Evolutionary conservation across 2,329 filamentous ascomycete genomes (phyloP), one percentile per base, ranked within the genome.

Genomic region (Blastomyces silverae): DNA sequence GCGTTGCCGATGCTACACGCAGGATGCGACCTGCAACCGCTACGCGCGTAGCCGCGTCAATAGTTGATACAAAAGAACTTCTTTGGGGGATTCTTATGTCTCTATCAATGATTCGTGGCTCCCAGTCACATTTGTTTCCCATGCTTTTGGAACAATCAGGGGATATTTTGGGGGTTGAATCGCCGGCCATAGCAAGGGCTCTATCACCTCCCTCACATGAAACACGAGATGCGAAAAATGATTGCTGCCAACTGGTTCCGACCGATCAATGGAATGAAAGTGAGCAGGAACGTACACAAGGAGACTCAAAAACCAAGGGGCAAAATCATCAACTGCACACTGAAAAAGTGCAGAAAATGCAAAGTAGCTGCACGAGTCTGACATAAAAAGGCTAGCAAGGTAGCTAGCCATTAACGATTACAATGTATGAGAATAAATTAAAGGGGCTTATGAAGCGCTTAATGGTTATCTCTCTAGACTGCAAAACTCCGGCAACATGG

Each of bases 1-100:
- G 34, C 42, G 39, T 66, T 55, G 46, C 37, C 2, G 46, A 66
- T n/a, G 55, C 64, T 7, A 39, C 62, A 8, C 61, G 64, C 20
- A 46, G 31, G 22, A 50, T 61, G 50, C 53, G 28, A 6, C 53
- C 53, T 7, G 22, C 53, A 25, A 17, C 25, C 13, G 25, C 61
- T 22, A 28, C 22, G 31, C 25, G 3, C 6, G 15, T 64, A 17
- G 44, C 50, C 22, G 25, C 34, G 10, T 48, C 62, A 17, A 44
- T 56, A 50, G 22, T 44, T 46, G 62, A 66, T n/a, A 34, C 20
- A 15, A 58, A 42, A 34, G 53, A 66, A 34, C 25, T 65, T 3
- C 64, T 65, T 28, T 60, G 65, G 46, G 64, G 65, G 2, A 63
- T 66, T 61, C 60, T 67, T 13, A 64, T 7, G 3, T 31, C 59